phyloP scores from a whole-genome alignment of 805 yeast genomes.

The Ogataea glucozyma region DNA sequence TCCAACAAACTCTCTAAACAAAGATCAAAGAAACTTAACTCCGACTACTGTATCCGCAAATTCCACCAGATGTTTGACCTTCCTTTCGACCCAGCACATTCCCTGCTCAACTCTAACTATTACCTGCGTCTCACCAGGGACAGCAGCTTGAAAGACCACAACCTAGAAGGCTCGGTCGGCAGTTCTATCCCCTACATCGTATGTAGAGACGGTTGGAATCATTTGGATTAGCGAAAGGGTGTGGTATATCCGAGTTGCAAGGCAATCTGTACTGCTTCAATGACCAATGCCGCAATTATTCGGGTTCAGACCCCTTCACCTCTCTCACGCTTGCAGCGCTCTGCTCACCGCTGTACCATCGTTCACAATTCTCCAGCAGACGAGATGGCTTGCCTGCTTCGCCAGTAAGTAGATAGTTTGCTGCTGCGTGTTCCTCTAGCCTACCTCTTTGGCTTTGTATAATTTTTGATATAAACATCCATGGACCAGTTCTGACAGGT shows the following conservation, averaged over 20 bases:
- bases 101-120: conserved; percentile 25
- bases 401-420: too few relatives aligned
- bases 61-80: conserved; percentile 36
- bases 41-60: conserved; percentile 34
- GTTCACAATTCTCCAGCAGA: too few relatives aligned
- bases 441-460: too few relatives aligned
- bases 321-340: too few relatives aligned
- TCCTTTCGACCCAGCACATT: conserved; percentile 32
- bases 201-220: conserved; percentile 35
- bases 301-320: too few relatives aligned
- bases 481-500: too few relatives aligned
- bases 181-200: conserved; percentile 36
- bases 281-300: too few relatives aligned
- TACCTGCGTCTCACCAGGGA: conserved; percentile 17
- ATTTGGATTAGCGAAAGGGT: conserved; percentile 16
- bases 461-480: too few relatives aligned
- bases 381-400: too few relatives aligned
- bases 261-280: too few relatives aligned
- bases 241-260: neutral
- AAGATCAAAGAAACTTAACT: conserved; percentile 32
- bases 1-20: conserved; percentile 33
- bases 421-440: too few relatives aligned
- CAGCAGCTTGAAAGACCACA: conserved; percentile 11
- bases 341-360: too few relatives aligned
- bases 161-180: conserved; percentile 35